phyloP scores from a whole-genome alignment of 1,139 yeast genomes.

The Geotrichum klebahnii region DNA sequence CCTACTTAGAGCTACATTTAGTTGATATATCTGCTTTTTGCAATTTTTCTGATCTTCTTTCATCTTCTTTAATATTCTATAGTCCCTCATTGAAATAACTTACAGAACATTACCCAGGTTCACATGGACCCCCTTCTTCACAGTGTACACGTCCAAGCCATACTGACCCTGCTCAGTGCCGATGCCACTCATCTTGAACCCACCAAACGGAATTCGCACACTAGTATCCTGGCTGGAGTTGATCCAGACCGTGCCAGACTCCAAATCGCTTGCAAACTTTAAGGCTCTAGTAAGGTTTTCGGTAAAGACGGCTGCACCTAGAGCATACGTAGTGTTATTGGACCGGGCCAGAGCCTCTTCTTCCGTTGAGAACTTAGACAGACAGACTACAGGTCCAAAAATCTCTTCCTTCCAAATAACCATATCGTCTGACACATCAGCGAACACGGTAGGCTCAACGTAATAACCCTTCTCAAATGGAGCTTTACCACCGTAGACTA shows the following conservation, averaged over 20 bases:
- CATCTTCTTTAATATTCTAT: too few relatives aligned
- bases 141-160: constrained; percentile 78
- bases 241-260: constrained; percentile 82
- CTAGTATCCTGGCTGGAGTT: constrained; percentile 81
- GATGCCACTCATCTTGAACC: constrained; percentile 80
- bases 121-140: constrained; percentile 62
- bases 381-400: constrained; percentile 76
- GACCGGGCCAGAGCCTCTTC: constrained; percentile 67
- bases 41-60: too few relatives aligned
- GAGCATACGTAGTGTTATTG: constrained; percentile 68
- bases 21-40: too few relatives aligned
- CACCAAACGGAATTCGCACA: constrained; percentile 74
- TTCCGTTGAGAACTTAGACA: constrained; percentile 61
- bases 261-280: constrained; percentile 58
- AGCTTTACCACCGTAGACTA: constrained; percentile 72
- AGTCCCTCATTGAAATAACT: too few relatives aligned
- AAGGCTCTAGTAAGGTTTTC: constrained; percentile 53
- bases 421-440: constrained; percentile 60
- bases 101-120: constrained; percentile 16
- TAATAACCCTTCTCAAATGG: constrained; percentile 59
- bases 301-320: constrained; percentile 81
- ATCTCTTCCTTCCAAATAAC: constrained; percentile 71
- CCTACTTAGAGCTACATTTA: too few relatives aligned
- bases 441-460: constrained; percentile 71
- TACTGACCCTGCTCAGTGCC: constrained; percentile 86